Evolutionary conservation across 176 grass and related monocot species (phyloP), one percentile per base, ranked within the genome.

Genomic region (Oryza coarctata): DNA sequence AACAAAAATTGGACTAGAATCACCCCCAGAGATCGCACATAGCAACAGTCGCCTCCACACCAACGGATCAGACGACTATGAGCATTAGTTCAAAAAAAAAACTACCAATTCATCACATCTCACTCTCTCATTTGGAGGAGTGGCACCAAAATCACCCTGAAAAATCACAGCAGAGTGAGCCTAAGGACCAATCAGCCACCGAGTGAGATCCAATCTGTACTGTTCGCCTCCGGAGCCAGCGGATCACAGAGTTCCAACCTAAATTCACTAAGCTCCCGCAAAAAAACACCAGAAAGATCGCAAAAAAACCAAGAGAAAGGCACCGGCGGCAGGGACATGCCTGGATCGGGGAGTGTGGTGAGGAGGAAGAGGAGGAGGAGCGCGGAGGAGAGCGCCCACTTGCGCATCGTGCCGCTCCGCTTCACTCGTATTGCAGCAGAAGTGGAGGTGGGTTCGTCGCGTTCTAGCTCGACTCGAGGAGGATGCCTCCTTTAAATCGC

Each of bases 321-420:
- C 12, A 15, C 0, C 3, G 25, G 82, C 18, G 70, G 66, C 55
- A 35, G 31, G 3, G 5, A 10, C 22, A 7, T 90, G 90, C 95
- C 95, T 91, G 85, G 92, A 88, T 86, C 92, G 49, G 92, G 90
- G 67, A 98, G 70, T 0, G 84, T 88, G 36, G 95, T 89, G 82
- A 98, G 88, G 80, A 98, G 88, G 81, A 98, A 55, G 34, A 95
- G 79, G 55, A 98, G 90, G 75, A 98, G 92, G 30, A 98, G 88
- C 71, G 87, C 88, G 75, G 83, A 85, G 45, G 88, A 86, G 71
- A 98, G 80, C 63, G 88, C 90, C 90, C 88, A 95, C 88, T 89
- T 98, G 31, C 92, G 84, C 95, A 98, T 98, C 61, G 77, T 57
- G 80, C 50, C 50, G 43, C 67, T 36, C 60, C 76, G 73, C 83